These are phyloP conservation scores for Jaminaea rosea DNA, from an alignment of 1,284 basidiomycete species.

Conservation along the genomic window DNA sequence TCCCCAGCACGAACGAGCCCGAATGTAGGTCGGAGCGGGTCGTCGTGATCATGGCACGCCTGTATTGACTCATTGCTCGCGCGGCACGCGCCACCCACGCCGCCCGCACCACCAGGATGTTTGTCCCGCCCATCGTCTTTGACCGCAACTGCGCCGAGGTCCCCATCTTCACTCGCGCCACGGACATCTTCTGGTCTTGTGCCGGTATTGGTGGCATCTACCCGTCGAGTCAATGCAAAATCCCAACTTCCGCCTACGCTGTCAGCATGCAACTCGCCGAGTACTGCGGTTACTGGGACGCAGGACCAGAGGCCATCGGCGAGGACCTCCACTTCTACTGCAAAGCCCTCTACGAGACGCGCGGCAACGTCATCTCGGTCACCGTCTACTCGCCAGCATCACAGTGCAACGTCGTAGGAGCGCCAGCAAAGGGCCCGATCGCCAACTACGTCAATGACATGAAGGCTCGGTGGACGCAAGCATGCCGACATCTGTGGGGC, in stretches of 20 bases:
- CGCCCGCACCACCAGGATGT: no score
- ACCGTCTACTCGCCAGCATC: slow-evolving; percentile 46
- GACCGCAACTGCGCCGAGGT: slow-evolving; percentile 45
- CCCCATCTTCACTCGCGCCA: slow-evolving; percentile 37
- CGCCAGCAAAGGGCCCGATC: slow-evolving; percentile 16
- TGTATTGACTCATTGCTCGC: no score
- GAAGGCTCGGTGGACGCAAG: slow-evolving; percentile 43
- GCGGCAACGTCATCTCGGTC: slow-evolving; percentile 37
- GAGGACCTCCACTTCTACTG: slow-evolving; percentile 47
- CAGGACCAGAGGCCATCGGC: slow-evolving; percentile 42
- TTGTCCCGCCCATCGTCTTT: slow-evolving; percentile 42
- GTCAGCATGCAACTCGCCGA: slow-evolving; percentile 35
- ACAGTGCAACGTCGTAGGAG: slow-evolving; percentile 43
- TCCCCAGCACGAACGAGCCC: slow-evolving; percentile 17
- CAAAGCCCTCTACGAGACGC: slow-evolving; percentile 44
- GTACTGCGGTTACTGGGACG: slow-evolving; percentile 44
- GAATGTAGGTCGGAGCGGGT: no score
- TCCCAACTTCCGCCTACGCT: slow-evolving; percentile 44
- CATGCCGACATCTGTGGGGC: slow-evolving; percentile 43
- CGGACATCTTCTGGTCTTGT: slow-evolving; percentile 43
- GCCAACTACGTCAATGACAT: slow-evolving; percentile 33
- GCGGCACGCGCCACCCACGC: no score
- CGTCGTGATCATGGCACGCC: no score
- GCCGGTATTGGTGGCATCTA: slow-evolving; percentile 42
- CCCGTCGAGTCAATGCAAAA: slow-evolving; percentile 38